Base-by-base conservation (phyloP, 495 filamentous ascomycete species). In the Penicillium egyptiacum region DNA sequence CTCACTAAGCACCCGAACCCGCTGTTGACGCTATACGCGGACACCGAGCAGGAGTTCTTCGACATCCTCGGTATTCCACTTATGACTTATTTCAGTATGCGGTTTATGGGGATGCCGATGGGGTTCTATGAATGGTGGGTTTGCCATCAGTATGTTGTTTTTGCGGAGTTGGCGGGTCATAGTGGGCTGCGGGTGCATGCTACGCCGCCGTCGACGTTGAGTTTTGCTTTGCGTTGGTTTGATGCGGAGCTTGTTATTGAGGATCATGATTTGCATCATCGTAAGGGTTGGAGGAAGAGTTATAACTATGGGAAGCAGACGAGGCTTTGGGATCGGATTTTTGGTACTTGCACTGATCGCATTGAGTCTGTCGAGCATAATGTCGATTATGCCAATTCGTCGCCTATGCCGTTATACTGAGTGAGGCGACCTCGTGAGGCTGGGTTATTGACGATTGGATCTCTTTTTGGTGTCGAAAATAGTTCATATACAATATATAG, bases 71-170 rank as follows among this genome's bases (percentile, higher is more conserved):
- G 70, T 12, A 62, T 72, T 12, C 71, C 72, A 12, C 45, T 74
- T 14, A 60, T 70, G 58, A 66, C 72, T n/a, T 75, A 69, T 49
- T 63, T 68, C 61, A 64, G 60, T 0, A 64, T 75, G 56, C 55
- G 58, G 41, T 25, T 62, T 3, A 60, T 74, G 52, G 72, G 72
- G 2, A 58, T 74, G 59, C 72, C 72, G 0, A 70, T 75, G 67
- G 69, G 69, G 11, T 74, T 75, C 53, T 75, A 72, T 31, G 71
- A 74, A 56, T 75, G 72, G 72, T 75, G 72, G 72, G 55, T 75
- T 33, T 72, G 72, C 55, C 72, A 74, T 43, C 63, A 69, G 54
- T 75, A 75, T 23, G 70, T 75, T 30, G 59, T 68, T 0, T 73
- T 65, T 33, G 67, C 71, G 20, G 72, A 75, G 54, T 37, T 75